Evolutionary conservation across 2,329 filamentous ascomycete species (phyloP).

Genomic region (Penicillium palitans): DNA sequence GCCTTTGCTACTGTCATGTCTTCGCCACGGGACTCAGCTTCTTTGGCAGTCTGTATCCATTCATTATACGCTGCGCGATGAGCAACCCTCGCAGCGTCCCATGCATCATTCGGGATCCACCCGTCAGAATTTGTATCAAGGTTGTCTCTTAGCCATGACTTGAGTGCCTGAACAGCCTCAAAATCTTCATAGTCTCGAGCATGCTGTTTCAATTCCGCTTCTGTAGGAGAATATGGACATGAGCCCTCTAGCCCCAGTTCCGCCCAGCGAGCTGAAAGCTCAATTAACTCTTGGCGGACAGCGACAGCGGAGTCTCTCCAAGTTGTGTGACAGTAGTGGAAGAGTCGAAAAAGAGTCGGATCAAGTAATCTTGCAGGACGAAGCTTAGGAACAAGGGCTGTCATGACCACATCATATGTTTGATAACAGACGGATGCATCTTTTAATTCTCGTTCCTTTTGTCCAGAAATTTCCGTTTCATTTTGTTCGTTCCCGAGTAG

Average conservation of each 20-base stretch:
- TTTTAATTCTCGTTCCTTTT: conserved; percentile 22
- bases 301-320: conserved; percentile 30
- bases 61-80: conserved; percentile 30
- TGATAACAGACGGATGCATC: conserved; percentile 32
- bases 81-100: conserved; percentile 29
- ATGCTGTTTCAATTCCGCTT: conserved; percentile 29
- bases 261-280: conserved; percentile 29
- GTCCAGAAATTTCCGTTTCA: not conserved
- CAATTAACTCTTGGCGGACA: conserved; percentile 34
- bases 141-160: conserved; percentile 27
- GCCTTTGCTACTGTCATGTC: conserved; percentile 27
- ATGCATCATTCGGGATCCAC: conserved; percentile 36
- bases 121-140: conserved; percentile 35
- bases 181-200: conserved; percentile 34
- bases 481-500: conserved; percentile 16
- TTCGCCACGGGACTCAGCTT: conserved; percentile 23
- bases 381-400: conserved; percentile 26
- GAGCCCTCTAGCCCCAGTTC: conserved; percentile 26
- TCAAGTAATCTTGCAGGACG: conserved; percentile 29
- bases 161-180: conserved; percentile 31
- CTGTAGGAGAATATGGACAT: conserved; percentile 29
- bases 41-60: conserved; percentile 33
- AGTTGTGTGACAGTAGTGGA: conserved; percentile 33
- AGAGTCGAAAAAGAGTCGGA: conserved; percentile 32
- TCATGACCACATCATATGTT: conserved; percentile 32